Evolutionary conservation across 2,329 filamentous ascomycete genomes (phyloP).

Genomic region (Neonectria sp.): DNA sequence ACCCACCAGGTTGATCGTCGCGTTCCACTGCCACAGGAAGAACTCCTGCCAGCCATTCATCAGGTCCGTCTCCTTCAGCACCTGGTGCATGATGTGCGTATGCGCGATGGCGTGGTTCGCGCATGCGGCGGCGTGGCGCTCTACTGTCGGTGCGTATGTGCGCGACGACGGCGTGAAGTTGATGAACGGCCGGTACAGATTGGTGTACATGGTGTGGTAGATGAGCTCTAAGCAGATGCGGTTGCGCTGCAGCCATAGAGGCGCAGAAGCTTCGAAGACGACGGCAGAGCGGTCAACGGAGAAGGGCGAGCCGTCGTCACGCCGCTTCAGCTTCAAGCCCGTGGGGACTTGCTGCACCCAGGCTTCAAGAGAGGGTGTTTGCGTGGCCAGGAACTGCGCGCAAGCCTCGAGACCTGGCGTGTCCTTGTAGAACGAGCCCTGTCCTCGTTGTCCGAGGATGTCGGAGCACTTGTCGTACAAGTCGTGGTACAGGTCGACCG

Average conservation of each 20-base stretch:
- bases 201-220: slow-evolving; percentile 57
- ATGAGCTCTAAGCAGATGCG: slow-evolving; percentile 58
- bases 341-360: slow-evolving; percentile 52
- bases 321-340: slow-evolving; percentile 53
- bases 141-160: slow-evolving; percentile 34
- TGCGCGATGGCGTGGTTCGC: slow-evolving; percentile 45
- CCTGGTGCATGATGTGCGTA: slow-evolving; percentile 45
- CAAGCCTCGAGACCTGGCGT: slow-evolving; percentile 33
- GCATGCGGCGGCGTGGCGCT: slow-evolving; percentile 37
- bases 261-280: slow-evolving; percentile 48
- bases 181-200: slow-evolving; percentile 58
- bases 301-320: slow-evolving; percentile 49
- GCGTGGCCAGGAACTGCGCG: slow-evolving; percentile 41
- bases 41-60: slow-evolving; percentile 48
- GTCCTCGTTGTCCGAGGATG: slow-evolving; percentile 19
- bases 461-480: slow-evolving; percentile 48
- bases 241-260: slow-evolving; percentile 57
- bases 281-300: slow-evolving; percentile 52
- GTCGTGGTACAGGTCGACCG: slow-evolving; percentile 46
- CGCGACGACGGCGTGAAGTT: slow-evolving; percentile 45
- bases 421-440: slow-evolving; percentile 34
- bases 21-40: slow-evolving; percentile 50
- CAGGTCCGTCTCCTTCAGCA: slow-evolving; percentile 41
- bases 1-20: slow-evolving; percentile 51
- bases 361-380: slow-evolving; percentile 46